phyloP scores from a whole-genome alignment of 2,329 filamentous ascomycete species.

The Aspergillus aculeatus region DNA sequence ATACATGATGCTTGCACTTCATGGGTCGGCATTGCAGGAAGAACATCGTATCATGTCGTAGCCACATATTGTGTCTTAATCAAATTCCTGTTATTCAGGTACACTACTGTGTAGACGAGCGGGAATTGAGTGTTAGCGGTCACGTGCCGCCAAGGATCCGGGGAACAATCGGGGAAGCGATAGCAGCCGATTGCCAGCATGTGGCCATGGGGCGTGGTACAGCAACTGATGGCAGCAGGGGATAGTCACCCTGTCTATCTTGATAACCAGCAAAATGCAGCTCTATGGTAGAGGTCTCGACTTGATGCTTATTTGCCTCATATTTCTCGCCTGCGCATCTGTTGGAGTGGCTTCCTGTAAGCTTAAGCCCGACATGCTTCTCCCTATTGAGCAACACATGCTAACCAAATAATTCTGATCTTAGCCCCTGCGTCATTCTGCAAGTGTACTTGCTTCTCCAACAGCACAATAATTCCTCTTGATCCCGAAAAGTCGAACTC shows the following conservation, averaged over 20 bases:
- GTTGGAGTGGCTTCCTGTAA: slow-evolving; percentile 37
- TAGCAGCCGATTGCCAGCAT: background rate
- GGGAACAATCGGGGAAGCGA: background rate
- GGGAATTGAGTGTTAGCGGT: background rate
- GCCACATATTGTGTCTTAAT: too few species aligned
- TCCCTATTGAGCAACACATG: background rate
- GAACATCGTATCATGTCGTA: too few species aligned
- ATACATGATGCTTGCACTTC: too few species aligned
- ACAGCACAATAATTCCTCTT: slow-evolving; percentile 67
- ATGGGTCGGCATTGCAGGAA: too few species aligned
- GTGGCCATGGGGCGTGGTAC: background rate
- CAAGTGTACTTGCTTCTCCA: slow-evolving; percentile 69
- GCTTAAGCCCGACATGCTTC: slow-evolving; percentile 9
- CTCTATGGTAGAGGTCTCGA: slow-evolving; percentile 14
- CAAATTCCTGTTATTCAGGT: too few species aligned
- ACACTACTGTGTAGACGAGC: too few species aligned
- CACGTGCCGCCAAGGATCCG: slow-evolving; percentile 18
- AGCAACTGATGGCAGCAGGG: background rate
- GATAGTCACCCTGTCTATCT: background rate
- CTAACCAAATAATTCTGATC: slow-evolving; percentile 1
- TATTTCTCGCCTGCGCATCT: slow-evolving; percentile 28
- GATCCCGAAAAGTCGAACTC: slow-evolving; percentile 41
- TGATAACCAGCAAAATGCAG: slow-evolving; percentile 19
- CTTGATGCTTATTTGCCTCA: slow-evolving; percentile 27
- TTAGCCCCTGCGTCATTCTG: slow-evolving; percentile 61